Base-by-base conservation (phyloP, 169 alveolate species). In the Plasmodium billcollinsi region DNA sequence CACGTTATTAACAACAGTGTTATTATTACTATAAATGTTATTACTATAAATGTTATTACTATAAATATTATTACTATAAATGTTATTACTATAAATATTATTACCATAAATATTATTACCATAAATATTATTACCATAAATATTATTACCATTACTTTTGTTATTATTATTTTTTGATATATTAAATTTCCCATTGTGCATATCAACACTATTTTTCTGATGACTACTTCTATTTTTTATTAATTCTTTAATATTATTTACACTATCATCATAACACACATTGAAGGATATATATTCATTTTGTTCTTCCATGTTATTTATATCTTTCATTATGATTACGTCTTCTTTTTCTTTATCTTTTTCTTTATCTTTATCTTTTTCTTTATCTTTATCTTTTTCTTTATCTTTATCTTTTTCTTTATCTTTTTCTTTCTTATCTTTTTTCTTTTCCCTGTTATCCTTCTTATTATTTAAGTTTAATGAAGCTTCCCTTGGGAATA, bases 211-310 rank as follows among this genome's bases (percentile, higher is more conserved):
- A 6, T 15, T 14, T 20, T 61, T 18, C 15, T 18, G 73, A 15
- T 74, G 61, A 29, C 45, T 29, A 26, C 24, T 45, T 52, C 89
- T 26, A 78, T 78, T 78, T 21, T 49, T 66, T 15, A 78, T 78
- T 20, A 65, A 73, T 15, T 78, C 89, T 69, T 78, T 78, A 14
- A 78, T 78, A 45, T 33, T 66, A 47, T 33, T 78, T 33, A 65
- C 50, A 18, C 29, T 78, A 50, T 78, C 89, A 59, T 78, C 67
- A 59, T 50, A 78, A 21, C 56, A 33, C 71, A 78, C 52, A 12
- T 26, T 78, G 47, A 78, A 78, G 21, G 89, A 65, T 59, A 49
- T 59, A 33, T 78, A 78, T 47, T 78, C 89, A 59, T 78, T 78
- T 59, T 54, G 15, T 24, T 73, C 85, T 11, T 45, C 63, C 88